Conservation (phyloP, 2,329 filamentous ascomycete species). For the Colletotrichum liriopes region DNA sequence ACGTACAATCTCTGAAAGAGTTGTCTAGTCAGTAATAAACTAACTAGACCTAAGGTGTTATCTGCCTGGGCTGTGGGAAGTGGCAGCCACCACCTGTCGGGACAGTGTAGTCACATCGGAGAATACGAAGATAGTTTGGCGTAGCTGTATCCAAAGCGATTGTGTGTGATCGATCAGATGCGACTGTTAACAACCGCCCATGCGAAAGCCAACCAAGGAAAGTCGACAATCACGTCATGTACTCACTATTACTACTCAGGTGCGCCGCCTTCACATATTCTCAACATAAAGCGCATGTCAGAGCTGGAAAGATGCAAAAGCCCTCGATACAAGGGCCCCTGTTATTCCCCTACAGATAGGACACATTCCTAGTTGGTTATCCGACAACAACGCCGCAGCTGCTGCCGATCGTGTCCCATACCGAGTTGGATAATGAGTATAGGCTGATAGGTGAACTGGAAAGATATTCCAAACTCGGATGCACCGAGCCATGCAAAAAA, state of each 20-base stretch:
- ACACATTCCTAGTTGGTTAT: background rate
- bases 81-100: background rate
- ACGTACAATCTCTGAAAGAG: too few species aligned
- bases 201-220: background rate
- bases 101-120: background rate
- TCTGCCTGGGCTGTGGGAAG: background rate
- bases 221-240: background rate
- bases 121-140: background rate
- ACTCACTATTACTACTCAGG: background rate
- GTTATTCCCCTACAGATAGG: background rate
- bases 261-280: background rate
- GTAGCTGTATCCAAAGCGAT: background rate
- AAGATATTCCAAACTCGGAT: background rate
- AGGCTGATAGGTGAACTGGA: background rate
- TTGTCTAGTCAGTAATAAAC: too few species aligned
- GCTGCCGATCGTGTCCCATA: background rate
- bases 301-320: background rate
- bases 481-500: constrained; percentile 7
- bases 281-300: too few species aligned
- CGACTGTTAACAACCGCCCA: background rate
- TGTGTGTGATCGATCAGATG: background rate
- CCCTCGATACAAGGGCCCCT: background rate
- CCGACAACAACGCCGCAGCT: background rate
- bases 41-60: too few species aligned
- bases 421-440: background rate